Conservation (phyloP, 805 yeast genomes). For the Wickerhamomyces tratensis region DNA sequence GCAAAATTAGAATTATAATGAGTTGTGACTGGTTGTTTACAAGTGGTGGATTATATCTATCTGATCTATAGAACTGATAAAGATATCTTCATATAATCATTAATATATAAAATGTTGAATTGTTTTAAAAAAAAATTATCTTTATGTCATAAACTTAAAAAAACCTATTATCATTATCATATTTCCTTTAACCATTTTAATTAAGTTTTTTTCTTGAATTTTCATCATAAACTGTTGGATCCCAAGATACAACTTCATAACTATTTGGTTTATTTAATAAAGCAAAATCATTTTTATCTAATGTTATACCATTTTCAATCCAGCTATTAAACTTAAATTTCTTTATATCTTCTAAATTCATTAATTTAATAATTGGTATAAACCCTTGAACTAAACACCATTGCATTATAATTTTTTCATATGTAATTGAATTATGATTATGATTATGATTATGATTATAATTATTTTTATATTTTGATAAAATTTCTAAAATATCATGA, state of each 20-base stretch:
- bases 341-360: constrained; percentile 45
- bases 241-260: constrained; percentile 13
- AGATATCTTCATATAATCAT: no score
- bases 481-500: neutral
- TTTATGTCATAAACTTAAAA: no score
- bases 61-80: no score
- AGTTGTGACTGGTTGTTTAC: no score
- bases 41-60: no score
- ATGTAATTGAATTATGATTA: constrained; percentile 35
- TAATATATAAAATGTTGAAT: no score
- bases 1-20: no score
- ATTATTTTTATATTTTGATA: constrained; percentile 24
- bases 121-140: no score
- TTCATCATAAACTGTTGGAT: constrained; percentile 7
- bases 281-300: constrained; percentile 31
- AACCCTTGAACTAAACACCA: constrained; percentile 72
- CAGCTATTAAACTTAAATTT: constrained; percentile 48
- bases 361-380: constrained; percentile 39
- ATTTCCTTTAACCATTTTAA: no score
- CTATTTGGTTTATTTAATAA: constrained; percentile 22
- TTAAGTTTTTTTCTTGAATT: no score
- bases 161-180: no score
- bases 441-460: constrained; percentile 51
- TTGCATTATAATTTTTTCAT: constrained; percentile 56
- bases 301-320: constrained; percentile 38